Evolutionary conservation across 805 yeast species (phyloP), one percentile per base, ranked within the genome.

Genomic region (Candida xyloterini): DNA sequence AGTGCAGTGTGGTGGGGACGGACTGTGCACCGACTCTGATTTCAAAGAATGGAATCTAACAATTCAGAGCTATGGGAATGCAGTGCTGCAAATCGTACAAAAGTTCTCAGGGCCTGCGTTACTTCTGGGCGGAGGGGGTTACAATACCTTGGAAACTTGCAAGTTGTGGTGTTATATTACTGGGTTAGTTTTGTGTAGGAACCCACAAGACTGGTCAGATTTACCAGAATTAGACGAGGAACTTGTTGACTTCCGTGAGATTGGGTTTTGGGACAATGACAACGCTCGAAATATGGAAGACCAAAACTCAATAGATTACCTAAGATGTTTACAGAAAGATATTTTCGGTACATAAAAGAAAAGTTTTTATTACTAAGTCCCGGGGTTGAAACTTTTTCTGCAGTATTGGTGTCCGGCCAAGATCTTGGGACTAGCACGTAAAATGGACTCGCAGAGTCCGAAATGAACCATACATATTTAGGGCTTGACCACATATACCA

Each of bases 41-140:
- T 76, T 70, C 45, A 62, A 67, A 11, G 84, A 82, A 53, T 84
- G 91, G 91, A 84, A 82, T 55, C 55, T 84, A 40, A 73, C 82
- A 0, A 69, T 79, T 7, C 56, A 59, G 27, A 84, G 82, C 0
- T 64, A 70, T 15, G 70, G 73, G 0, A 21, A 53, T 1, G 59
- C 58, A 5, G 56, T 80, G 4, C 5, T 45, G 18, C 26, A 49
- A 10, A 15, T 73, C 14, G 33, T 70, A 6, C 47, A 39, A 2
- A 42, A 56, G 15, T 31, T 54, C 2, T 34, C 50, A 1, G 34
- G 50, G 3, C 78, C 79, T 0, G 55, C 67, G 0, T 38, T 81
- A 38, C 41, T 84, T 6, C 62, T 84, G 1, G 91, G 91, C 1
- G 93, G 93, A 2, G 93, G 93, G 3, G 93, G 91, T 0, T 84